These are phyloP conservation scores for Epichloe bromicola DNA, from an alignment of 2,329 filamentous ascomycete species.

Conservation along the genomic window DNA sequence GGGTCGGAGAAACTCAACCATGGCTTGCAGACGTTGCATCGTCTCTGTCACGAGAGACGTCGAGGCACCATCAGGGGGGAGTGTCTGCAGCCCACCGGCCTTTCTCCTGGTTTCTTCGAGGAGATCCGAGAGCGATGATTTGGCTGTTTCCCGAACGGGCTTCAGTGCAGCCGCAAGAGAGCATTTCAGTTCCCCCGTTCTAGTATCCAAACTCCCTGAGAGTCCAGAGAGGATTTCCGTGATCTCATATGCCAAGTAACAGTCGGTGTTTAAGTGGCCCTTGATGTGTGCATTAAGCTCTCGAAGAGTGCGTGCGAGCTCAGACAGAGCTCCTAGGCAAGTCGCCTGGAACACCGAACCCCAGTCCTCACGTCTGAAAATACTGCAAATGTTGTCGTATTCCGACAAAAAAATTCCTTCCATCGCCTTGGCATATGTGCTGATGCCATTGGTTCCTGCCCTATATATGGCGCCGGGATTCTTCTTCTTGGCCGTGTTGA, in stretches of 20 bases:
- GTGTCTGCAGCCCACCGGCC: slow-evolving; percentile 47
- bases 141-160: slow-evolving; percentile 83
- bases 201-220: slow-evolving; percentile 65
- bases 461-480: slow-evolving; percentile 73
- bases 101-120: slow-evolving; percentile 71
- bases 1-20: slow-evolving; percentile 76
- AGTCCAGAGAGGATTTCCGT: slow-evolving; percentile 77
- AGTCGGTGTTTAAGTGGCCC: slow-evolving; percentile 74
- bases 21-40: slow-evolving; percentile 73
- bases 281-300: slow-evolving; percentile 88
- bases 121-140: slow-evolving; percentile 69
- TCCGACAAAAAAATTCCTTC: slow-evolving; percentile 80
- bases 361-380: slow-evolving; percentile 82
- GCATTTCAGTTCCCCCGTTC: slow-evolving; percentile 79
- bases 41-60: slow-evolving; percentile 70
- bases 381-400: slow-evolving; percentile 76
- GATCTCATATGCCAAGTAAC: slow-evolving; percentile 89
- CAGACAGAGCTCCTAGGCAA: slow-evolving; percentile 63
- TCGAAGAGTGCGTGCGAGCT: slow-evolving; percentile 72
- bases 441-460: slow-evolving; percentile 80
- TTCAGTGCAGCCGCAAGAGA: slow-evolving; percentile 75
- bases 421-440: slow-evolving; percentile 75
- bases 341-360: slow-evolving; percentile 65
- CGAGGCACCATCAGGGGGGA: slow-evolving; percentile 68
- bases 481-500: slow-evolving; percentile 73